phyloP scores from a whole-genome alignment of 345 rosid species.

The Eucalyptus erythrocorys region DNA sequence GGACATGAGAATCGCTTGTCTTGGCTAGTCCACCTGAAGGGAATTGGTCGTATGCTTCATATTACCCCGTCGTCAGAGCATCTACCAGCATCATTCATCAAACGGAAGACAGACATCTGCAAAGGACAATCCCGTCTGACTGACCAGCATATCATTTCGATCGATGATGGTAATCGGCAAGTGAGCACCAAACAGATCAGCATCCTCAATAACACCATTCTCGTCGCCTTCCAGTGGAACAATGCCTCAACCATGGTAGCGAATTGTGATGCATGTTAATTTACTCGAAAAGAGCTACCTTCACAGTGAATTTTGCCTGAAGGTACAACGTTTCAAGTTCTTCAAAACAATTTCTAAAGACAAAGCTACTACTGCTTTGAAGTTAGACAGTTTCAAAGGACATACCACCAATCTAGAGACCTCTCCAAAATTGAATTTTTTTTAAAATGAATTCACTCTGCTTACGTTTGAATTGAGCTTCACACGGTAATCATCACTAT shows the following conservation, averaged over 20 bases:
- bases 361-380: neutral
- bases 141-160: too few species aligned
- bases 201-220: too few species aligned
- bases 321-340: neutral
- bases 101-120: too few species aligned
- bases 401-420: neutral
- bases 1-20: too few species aligned
- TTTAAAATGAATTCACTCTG: neutral
- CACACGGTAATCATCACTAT: neutral
- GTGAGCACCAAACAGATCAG: too few species aligned
- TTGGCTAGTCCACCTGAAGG: too few species aligned
- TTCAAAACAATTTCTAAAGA: neutral
- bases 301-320: neutral
- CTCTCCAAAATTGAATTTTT: accelerated
- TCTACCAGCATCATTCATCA: accelerated
- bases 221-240: neutral
- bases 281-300: neutral
- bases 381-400: neutral
- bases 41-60: too few species aligned
- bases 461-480: neutral
- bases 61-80: accelerated
- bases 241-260: neutral
- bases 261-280: neutral
- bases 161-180: too few species aligned
- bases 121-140: accelerated